A percentile compares a stretch with the other conserved stretches of the same genome.
phyloP scores from a whole-genome alignment of 2,329 filamentous ascomycete species.

The Trichoderma pleuroti region DNA sequence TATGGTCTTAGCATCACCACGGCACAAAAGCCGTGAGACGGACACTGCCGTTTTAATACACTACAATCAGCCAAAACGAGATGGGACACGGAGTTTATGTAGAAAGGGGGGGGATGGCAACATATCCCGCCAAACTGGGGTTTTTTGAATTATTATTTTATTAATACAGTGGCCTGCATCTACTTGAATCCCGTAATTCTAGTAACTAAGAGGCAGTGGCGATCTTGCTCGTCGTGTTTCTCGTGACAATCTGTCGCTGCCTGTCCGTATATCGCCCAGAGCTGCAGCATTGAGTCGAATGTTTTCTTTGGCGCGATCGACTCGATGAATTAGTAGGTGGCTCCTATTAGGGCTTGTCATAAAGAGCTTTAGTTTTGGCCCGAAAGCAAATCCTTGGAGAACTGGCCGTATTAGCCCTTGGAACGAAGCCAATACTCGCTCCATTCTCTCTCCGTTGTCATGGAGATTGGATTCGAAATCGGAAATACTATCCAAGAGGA shows the following conservation, averaged over 20 bases:
- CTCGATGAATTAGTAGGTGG: neutral
- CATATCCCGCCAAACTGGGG: neutral
- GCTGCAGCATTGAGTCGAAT: constrained; percentile 3
- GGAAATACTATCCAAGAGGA: constrained; percentile 7
- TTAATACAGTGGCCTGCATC: neutral
- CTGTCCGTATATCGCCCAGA: neutral
- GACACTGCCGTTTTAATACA: neutral
- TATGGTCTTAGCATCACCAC: neutral
- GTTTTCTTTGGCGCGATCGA: constrained; percentile 3
- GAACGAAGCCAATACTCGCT: neutral
- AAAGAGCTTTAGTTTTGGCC: constrained; percentile 7
- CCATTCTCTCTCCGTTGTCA: constrained; percentile 10
- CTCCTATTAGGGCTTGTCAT: constrained; percentile 13
- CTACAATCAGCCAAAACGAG: neutral
- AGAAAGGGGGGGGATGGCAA: neutral
- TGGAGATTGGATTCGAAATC: constrained; percentile 6
- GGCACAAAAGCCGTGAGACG: neutral
- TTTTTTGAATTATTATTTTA: neutral
- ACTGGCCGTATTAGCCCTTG: neutral
- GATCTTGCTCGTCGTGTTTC: constrained; percentile 1
- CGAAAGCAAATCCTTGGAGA: neutral
- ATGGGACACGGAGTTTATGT: neutral
- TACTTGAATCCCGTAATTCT: neutral
- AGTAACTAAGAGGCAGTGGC: neutral
- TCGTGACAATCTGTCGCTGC: neutral